Base-by-base conservation (phyloP, 1,284 basidiomycete genomes). In the Puccinia coronata region DNA sequence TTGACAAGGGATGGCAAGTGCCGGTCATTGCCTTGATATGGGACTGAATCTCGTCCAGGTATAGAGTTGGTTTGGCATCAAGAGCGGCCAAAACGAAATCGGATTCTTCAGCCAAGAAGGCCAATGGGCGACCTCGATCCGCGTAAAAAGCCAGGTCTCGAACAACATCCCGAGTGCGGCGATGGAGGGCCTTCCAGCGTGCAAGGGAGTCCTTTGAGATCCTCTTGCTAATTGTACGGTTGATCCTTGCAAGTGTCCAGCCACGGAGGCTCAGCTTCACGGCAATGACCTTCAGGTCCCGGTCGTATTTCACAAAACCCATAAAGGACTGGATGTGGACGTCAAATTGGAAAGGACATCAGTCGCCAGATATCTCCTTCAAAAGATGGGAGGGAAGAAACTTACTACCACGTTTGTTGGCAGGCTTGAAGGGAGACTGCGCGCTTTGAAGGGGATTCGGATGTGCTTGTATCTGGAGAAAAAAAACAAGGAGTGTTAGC, bases 21-120 rank as follows among this genome's bases (percentile, higher is more conserved):
- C 61, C 61, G 12, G 34, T 65, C 34, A 65, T 36, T 65, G 61
- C 61, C n/a, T n/a, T n/a, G n/a, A n/a, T n/a, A n/a, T n/a, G n/a
- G n/a, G n/a, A n/a, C n/a, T n/a, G n/a, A n/a, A n/a, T n/a, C n/a
- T n/a, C n/a, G n/a, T 6, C 34, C 59, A 61, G 59, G 34, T 61
- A 61, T 6, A 61, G 39, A 5, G 34, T 18, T 3, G 61, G 61
- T n/a, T 65, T 20, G 3, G 9, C 2, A 2, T 65, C 39, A 4
- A 65, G 25, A 11, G 39, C 61, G 11, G 4, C 61, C 11, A 65
- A 2, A 8, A 65, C 20, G 34, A 65, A 65, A 6, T 39, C 8
- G 25, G 25, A 6, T 28, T 61, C 57, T 31, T 61, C 57, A 5
- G 8, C 5, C 20, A 20, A 28, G 11, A 61, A 5, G 6, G 25